Evolutionary conservation across 2,329 filamentous ascomycete genomes (phyloP), one percentile per base, ranked within the genome.

Genomic region (Ceratocystis diversiconidia): DNA sequence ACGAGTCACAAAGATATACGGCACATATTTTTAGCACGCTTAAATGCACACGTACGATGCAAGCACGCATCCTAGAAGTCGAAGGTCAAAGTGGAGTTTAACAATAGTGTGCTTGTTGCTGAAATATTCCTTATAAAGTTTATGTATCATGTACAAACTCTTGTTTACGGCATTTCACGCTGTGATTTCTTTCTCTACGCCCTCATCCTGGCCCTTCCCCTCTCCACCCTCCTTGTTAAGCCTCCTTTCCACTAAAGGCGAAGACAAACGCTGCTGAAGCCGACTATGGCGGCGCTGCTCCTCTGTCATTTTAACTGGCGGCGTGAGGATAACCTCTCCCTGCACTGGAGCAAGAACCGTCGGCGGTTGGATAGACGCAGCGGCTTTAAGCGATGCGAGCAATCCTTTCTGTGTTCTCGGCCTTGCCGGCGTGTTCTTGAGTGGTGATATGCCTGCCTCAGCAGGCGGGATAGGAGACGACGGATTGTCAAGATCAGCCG

Each of bases 291-390:
- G 66, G 19, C 66, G 61, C 61, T 67, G 66, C 19, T 67, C 72
- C 62, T 78, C 76, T 3, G 73, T 69, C 50, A 78, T 76, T 75
- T 88, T 85, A 69, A 83, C 77, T 1, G 84, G 85, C 28, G 85
- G 84, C 17, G 81, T 83, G 62, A 85, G 72, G 66, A 84, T 83
- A 69, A 82, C 80, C 66, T 80, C 77, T 15, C 78, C 79, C 1
- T 81, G 79, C 52, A 79, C 82, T 0, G 85, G 85, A 8, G 82
- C 80, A 61, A 88, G 72, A 1, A 81, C 76, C 50, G 82, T 78
- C 1, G 79, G 73, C 0, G 84, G 84, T 4, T 84, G 85, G 2
- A 87, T 74, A 28, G 85, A 78, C 0, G 80, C 66, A 68, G 64
- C 70, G 63, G 59, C 72, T n/a, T 59, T 59, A 7, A 59, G 55